Base-by-base conservation (phyloP, 352 stramenopile species). In the Phytophthora lateralis region DNA sequence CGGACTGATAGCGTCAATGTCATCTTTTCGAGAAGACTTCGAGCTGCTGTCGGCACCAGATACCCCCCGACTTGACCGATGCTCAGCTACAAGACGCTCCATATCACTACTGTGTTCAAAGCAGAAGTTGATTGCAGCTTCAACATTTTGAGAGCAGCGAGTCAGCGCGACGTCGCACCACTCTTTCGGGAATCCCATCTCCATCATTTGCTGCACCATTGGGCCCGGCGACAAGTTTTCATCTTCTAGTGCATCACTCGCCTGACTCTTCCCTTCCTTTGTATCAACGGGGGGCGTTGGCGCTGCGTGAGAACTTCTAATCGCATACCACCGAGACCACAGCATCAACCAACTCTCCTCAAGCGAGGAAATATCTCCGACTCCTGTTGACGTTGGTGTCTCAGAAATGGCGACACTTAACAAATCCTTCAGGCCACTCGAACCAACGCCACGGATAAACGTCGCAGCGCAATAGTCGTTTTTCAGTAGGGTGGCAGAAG, bases 81-180 rank as follows among this genome's bases (percentile, higher is more conserved):
- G 80, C 41, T 95, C 80, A 21, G 82, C 69, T 18, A 97, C 74
- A 32, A 97, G 71, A 30, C 85, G 84, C 43, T 96, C 88, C 90
- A 97, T 97, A 39, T 97, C 90, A 49, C 78, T 88, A 41, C 87
- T 95, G 67, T 97, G 90, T 61, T 97, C 90, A 52, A 97, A 97
- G 58, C 90, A 97, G 64, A 96, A 97, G 59, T 96, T 97, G 51
- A 97, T 96, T 17, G 90, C 90, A 45, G 85, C 83, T 65, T 97
- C 90, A 21, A 97, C 88, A 57, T 96, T 96, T 26, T 95, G 88
- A 34, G 88, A 87, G 57, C 88, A 97, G 21, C 86, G 74, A 53
- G 83, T 74, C 38, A 97, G 66, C 29, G 90, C 89, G 24, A 96
- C 85, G 56, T 97, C 88, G 65, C 90, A 97, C 90, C 89, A 97